These are phyloP conservation scores for Arthrobotrys sphaeroides DNA, from an alignment of 2,329 filamentous ascomycete genomes.

Conservation along the genomic window DNA sequence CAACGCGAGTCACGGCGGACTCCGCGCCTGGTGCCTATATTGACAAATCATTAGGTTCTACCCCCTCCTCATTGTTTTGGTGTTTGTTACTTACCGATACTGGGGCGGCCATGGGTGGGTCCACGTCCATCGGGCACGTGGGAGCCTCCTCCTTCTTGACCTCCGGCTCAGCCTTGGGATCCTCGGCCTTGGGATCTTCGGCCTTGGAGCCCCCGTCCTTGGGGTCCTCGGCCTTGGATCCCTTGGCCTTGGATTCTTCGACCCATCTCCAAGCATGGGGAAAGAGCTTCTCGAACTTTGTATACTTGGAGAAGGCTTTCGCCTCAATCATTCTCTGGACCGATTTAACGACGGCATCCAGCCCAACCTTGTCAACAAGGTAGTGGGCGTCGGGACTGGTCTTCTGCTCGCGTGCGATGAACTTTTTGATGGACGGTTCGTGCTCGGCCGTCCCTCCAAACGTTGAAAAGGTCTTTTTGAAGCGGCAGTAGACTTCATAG, in stretches of 20 bases:
- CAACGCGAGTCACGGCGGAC: neutral
- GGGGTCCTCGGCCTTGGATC: neutral
- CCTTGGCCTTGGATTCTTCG: neutral
- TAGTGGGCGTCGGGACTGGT: neutral
- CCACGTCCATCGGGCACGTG: neutral
- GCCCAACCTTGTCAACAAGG: neutral
- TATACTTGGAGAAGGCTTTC: conserved; percentile 31
- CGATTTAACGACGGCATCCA: neutral
- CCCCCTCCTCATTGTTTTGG: neutral
- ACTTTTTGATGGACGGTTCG: neutral
- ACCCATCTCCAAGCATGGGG: too few species aligned
- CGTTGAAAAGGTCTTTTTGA: conserved; percentile 11
- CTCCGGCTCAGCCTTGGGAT: neutral
- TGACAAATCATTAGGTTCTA: neutral
- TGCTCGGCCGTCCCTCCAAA: conserved; percentile 18
- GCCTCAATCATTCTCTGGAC: conserved; percentile 13
- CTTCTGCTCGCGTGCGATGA: neutral
- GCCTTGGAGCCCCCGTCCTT: neutral
- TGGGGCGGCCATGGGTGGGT: neutral
- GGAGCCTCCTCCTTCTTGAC: neutral
- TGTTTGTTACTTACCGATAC: neutral
- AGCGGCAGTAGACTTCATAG: conserved; percentile 37
- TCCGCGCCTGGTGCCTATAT: neutral
- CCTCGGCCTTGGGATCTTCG: neutral
- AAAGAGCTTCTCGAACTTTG: conserved; percentile 15